Base-by-base conservation (phyloP, 2,329 filamentous ascomycete species). In the Penicillium sp. region DNA sequence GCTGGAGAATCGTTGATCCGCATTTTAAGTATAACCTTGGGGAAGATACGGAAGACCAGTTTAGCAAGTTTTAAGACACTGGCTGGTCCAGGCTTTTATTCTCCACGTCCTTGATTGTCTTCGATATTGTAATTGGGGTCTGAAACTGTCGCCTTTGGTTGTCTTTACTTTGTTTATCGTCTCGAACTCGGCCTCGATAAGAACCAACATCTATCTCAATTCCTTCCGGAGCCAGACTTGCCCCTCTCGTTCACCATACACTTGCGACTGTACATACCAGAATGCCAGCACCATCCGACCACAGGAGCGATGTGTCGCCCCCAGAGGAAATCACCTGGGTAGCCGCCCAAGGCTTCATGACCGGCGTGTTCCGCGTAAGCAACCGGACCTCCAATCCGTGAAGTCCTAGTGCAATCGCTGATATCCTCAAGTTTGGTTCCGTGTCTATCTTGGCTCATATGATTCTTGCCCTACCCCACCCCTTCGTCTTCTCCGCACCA, bases 391-490 rank as follows among this genome's bases (percentile, higher is more conserved):
- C 13, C 8, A 44, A 21, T 4, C 8, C n/a, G 5, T n/a, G 12
- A 24, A 28, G 7, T 33, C 28, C 28, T 50, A 31, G 24, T 42
- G 38, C 49, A 35, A 43, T 37, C 33, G 32, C 21, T 49, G 43
- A 45, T 44, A 8, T 22, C 29, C 19, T 32, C 38, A 47, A 72
- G 70, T 75, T 72, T 56, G 71, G 70, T 54, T 69, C 70, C 29
- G 67, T 74, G 50, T 73, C 71, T n/a, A 68, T 75, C 48, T 59
- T 73, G 22, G 67, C 70, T 3, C 72, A 75, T 57, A 66, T 74
- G 63, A 70, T 72, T 49, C 59, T 75, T 53, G 65, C 61, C 45
- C 64, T 71, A 43, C 70, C 69, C 21, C 70, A 72, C 52, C 70
- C 70, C 2, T 69, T 72, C 51, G 67, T 64, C 47, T 72, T 72